Evolutionary conservation across 139 green algal species (phyloP).

Genomic region (Volvox africanus): DNA sequence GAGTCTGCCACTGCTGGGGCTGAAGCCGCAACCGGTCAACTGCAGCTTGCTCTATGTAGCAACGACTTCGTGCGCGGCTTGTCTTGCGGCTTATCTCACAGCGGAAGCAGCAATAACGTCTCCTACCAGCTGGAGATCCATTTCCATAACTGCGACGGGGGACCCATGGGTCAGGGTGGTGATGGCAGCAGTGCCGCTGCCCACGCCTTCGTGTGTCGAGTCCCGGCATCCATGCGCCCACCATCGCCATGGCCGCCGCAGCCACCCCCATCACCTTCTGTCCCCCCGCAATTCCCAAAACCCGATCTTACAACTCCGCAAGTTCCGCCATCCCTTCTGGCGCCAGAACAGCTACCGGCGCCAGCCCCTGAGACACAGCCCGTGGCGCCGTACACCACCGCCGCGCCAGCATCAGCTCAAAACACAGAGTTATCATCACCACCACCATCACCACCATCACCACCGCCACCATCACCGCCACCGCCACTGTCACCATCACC

Average conservation of each 20-base stretch:
- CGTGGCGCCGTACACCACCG: no score
- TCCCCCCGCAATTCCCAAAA: neutral
- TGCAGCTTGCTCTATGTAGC: neutral
- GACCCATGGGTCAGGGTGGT: neutral
- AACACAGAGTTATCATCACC: no score
- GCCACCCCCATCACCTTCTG: neutral
- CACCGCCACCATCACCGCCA: neutral
- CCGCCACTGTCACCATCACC: neutral
- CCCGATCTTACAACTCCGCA: neutral
- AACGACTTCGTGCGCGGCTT: neutral
- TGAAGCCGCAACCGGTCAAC: neutral
- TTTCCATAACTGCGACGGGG: neutral
- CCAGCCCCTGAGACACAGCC: no score
- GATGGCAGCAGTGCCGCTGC: neutral
- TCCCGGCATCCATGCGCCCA: neutral
- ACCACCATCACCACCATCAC: neutral
- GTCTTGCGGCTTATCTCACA: neutral
- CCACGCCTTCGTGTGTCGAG: constrained; percentile 28
- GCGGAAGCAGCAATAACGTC: neutral
- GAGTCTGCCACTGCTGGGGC: neutral
- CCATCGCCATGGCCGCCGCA: constrained; percentile 4
- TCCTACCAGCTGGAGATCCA: neutral
- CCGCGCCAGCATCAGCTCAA: no score
- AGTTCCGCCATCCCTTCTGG: no score
- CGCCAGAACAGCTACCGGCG: no score